Evolutionary conservation across 352 stramenopile genomes (phyloP).

Genomic region (Phytopythium oedochilum): DNA sequence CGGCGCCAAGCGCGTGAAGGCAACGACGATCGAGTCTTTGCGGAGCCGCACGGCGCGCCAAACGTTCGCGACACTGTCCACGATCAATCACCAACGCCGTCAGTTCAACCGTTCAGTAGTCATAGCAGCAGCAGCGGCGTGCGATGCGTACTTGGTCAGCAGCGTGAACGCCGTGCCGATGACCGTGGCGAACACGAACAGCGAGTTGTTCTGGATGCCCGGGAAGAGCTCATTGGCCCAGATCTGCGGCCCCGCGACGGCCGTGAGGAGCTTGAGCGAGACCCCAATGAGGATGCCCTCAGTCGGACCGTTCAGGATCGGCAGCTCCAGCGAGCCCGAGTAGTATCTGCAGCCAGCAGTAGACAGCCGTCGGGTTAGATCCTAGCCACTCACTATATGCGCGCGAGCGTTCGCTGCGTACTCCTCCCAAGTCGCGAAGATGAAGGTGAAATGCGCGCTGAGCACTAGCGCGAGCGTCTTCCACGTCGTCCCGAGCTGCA

Average conservation of each 20-base stretch:
- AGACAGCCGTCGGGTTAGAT: background rate
- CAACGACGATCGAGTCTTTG: slow-evolving; percentile 71
- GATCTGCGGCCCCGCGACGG: slow-evolving; percentile 50
- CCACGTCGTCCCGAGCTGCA: slow-evolving; percentile 78
- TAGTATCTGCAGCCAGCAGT: slow-evolving; percentile 74
- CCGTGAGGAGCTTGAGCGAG: slow-evolving; percentile 71
- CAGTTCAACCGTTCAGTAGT: no score
- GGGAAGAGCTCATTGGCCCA: slow-evolving; percentile 60
- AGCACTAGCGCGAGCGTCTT: slow-evolving; percentile 69
- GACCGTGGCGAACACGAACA: slow-evolving; percentile 70
- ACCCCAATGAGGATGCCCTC: slow-evolving; percentile 93
- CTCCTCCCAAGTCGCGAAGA: slow-evolving; percentile 88
- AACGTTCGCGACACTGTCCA: slow-evolving; percentile 59
- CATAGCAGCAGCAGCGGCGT: no score
- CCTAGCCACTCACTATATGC: background rate
- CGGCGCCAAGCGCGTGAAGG: slow-evolving; percentile 69
- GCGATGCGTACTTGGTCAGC: slow-evolving; percentile 68
- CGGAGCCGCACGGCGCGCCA: slow-evolving; percentile 61
- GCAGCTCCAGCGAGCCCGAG: slow-evolving; percentile 92
- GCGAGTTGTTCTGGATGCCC: slow-evolving; percentile 77
- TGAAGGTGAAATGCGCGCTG: slow-evolving; percentile 79
- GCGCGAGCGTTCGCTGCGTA: no score
- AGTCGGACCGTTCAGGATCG: slow-evolving; percentile 95
- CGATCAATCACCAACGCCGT: background rate
- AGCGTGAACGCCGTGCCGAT: slow-evolving; percentile 58